A percentile compares a stretch with the other conserved stretches of the same genome.
Conservation (phyloP, 2,329 filamentous ascomycete genomes). For the Colletotrichum acutatum region DNA sequence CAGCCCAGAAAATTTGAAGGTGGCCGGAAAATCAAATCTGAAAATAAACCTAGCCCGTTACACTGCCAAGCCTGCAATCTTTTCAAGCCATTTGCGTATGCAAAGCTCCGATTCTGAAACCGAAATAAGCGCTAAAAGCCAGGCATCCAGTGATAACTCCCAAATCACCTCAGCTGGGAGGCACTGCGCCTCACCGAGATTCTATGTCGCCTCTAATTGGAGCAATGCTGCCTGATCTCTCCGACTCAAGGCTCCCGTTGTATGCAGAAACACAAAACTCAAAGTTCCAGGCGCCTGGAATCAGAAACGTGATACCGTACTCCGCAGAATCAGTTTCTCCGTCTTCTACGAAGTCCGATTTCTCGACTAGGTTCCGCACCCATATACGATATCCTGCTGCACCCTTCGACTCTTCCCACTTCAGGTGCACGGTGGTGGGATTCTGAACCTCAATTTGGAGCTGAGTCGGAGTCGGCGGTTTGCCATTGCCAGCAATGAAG, state of each 20-base stretch:
- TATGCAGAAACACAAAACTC: slow-evolving; percentile 37
- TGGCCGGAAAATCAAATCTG: neutral
- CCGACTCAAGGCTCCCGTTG: slow-evolving; percentile 36
- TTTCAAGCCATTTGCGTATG: neutral
- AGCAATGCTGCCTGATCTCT: neutral
- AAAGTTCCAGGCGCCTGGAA: slow-evolving; percentile 37
- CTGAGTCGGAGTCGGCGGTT: neutral
- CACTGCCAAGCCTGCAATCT: neutral
- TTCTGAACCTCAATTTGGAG: neutral
- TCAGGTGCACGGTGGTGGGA: neutral
- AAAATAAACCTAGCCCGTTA: neutral
- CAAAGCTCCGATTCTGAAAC: neutral
- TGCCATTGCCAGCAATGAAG: slow-evolving; percentile 7
- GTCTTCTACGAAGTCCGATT: neutral
- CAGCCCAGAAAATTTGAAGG: neutral
- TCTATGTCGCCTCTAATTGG: neutral
- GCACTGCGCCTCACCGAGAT: neutral
- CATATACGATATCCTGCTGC: slow-evolving; percentile 17
- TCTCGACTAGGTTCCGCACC: slow-evolving; percentile 5
- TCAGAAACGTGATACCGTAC: slow-evolving; percentile 27
- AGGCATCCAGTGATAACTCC: neutral
- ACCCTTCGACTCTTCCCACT: neutral
- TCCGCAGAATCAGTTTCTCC: neutral
- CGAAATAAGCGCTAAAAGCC: neutral
- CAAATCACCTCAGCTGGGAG: neutral